Conservation (phyloP, 1,284 basidiomycete genomes). For the Kwoniella shivajii region DNA sequence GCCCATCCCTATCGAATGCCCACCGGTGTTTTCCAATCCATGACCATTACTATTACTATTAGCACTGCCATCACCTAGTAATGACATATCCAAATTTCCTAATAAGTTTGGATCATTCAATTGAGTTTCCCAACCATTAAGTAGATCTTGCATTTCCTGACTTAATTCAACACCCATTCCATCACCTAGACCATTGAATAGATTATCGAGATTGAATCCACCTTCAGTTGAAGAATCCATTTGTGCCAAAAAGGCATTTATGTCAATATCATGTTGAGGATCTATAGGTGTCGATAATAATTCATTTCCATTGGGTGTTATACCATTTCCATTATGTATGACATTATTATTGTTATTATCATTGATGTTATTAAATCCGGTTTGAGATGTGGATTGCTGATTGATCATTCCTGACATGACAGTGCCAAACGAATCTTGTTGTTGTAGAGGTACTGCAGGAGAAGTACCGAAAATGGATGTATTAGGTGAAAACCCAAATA, state of each 20-base stretch:
- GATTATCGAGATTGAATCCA: conserved; percentile 14
- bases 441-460: conserved; percentile 18
- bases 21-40: background rate
- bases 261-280: conserved; percentile 18
- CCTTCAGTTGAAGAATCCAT: conserved; percentile 8
- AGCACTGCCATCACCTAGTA: background rate
- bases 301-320: no score
- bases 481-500: conserved; percentile 26
- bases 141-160: conserved; percentile 34
- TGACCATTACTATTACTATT: background rate
- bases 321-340: background rate
- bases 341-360: background rate
- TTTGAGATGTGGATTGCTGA: background rate
- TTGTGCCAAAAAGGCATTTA: conserved; percentile 23
- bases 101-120: conserved; percentile 2
- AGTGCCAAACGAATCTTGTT: background rate
- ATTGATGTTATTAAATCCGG: background rate
- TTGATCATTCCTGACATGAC: conserved; percentile 4
- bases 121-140: conserved; percentile 27
- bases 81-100: background rate
- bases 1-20: background rate
- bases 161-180: conserved; percentile 16
- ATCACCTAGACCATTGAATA: conserved; percentile 14
- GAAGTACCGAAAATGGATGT: conserved; percentile 28
- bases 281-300: background rate